phyloP scores from a whole-genome alignment of 2,329 filamentous ascomycete genomes.

The Boeremia exigua region DNA sequence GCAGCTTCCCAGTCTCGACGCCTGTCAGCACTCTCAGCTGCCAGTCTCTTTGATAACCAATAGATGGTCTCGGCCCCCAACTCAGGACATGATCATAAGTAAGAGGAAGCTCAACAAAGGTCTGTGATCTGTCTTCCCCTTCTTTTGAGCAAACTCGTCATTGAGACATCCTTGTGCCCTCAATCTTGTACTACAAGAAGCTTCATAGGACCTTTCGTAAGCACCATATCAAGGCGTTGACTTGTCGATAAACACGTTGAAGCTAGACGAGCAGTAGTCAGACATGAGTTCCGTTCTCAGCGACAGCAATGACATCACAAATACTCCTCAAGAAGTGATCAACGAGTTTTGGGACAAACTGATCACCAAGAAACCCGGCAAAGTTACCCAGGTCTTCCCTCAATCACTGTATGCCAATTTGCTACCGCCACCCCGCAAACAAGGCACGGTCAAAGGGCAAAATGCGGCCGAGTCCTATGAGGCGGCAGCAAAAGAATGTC shows the following conservation, averaged over 20 bases:
- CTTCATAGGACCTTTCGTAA: background rate
- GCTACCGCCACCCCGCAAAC: conserved; percentile 41
- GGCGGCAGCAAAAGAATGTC: conserved; percentile 72
- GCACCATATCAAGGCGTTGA: background rate
- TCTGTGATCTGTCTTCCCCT: background rate
- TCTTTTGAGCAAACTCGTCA: background rate
- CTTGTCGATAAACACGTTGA: background rate
- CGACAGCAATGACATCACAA: conserved; percentile 15
- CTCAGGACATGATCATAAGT: background rate
- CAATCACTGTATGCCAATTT: conserved; percentile 66
- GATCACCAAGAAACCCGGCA: conserved; percentile 72
- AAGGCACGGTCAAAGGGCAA: conserved; percentile 63
- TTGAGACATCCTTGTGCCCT: background rate
- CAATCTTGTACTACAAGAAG: background rate
- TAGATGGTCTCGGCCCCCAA: background rate
- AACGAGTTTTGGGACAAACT: conserved; percentile 75
- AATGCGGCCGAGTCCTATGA: conserved; percentile 72
- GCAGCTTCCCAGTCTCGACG: background rate
- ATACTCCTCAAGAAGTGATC: conserved; percentile 66
- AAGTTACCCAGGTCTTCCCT: conserved; percentile 73
- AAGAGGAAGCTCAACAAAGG: background rate
- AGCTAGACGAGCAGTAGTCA: background rate
- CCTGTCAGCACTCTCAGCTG: conserved; percentile 8
- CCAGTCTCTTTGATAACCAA: background rate
- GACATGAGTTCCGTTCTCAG: conserved; percentile 28